Evolutionary conservation across 257 asterid species (phyloP).

Genomic region (Solanum paucissectum): DNA sequence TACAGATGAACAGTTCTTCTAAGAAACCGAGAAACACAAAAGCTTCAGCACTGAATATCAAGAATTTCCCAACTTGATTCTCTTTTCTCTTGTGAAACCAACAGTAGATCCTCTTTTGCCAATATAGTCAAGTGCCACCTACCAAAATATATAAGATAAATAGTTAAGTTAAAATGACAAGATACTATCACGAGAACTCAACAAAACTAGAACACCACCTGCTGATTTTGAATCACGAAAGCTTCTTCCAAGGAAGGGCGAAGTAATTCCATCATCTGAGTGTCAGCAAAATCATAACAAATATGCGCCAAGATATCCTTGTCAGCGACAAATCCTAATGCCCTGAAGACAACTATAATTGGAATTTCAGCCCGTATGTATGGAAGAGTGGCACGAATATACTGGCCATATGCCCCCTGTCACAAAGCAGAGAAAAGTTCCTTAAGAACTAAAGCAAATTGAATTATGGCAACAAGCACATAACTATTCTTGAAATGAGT

Average conservation of each 20-base stretch:
- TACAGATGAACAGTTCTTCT: background rate
- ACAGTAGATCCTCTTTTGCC: constrained; percentile 98
- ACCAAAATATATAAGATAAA: constrained; percentile 3
- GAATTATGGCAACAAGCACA: background rate
- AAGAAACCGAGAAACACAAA: background rate
- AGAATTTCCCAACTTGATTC: constrained; percentile 57
- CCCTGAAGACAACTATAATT: constrained; percentile 82
- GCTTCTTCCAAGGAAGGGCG: constrained; percentile 98
- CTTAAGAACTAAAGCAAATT: background rate
- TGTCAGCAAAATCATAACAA: constrained; percentile 82
- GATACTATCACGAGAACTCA: background rate
- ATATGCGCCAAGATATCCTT: constrained; percentile 90
- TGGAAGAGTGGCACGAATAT: constrained; percentile 90
- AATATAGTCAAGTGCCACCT: constrained; percentile 97
- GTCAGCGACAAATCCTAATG: constrained; percentile 93
- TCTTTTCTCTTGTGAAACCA: constrained; percentile 90
- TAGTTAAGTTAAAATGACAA: background rate
- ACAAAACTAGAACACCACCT: constrained; percentile 27
- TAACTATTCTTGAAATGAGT: background rate
- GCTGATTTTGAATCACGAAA: constrained; percentile 93
- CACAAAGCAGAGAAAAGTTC: background rate
- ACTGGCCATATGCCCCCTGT: constrained; percentile 97
- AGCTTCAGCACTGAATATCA: background rate
- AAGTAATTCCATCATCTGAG: constrained; percentile 93
- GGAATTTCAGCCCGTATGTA: constrained; percentile 92